A percentile compares a stretch with the other conserved stretches of the same genome.
These are phyloP conservation scores for Diospyros lotus DNA, from an alignment of 148 eudicot species.

Conservation along the genomic window DNA sequence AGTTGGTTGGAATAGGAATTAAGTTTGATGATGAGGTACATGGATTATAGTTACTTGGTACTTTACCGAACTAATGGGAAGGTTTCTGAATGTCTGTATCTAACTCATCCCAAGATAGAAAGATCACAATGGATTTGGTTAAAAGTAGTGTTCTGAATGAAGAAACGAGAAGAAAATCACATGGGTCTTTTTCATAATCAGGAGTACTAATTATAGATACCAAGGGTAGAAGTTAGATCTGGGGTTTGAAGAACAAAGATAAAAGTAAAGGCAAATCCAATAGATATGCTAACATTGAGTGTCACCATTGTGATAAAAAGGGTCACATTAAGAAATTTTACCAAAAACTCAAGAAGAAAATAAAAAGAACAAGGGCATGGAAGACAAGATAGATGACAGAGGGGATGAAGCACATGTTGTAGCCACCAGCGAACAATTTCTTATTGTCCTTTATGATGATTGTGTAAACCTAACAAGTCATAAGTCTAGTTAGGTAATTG, in stretches of 20 bases:
- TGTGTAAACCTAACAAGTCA: no score
- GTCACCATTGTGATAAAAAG: no score
- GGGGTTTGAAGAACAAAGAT: no score
- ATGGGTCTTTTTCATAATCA: neutral
- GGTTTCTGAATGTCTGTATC: neutral
- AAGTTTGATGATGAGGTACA: constrained; percentile 10
- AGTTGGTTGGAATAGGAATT: neutral
- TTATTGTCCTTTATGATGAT: no score
- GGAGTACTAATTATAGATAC: neutral
- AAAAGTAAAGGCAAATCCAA: neutral
- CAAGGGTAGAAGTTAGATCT: no score
- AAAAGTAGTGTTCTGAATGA: constrained; percentile 2
- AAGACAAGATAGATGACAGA: no score
- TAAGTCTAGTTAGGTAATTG: no score
- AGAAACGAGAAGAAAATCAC: neutral
- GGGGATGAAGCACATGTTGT: no score
- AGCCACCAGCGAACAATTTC: no score
- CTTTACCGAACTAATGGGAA: constrained; percentile 7
- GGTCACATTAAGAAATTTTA: neutral
- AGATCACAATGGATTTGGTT: constrained; percentile 4
- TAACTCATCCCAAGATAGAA: neutral
- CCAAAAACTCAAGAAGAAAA: no score
- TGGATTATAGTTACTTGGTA: constrained; percentile 6
- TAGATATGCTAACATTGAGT: neutral
- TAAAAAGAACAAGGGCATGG: no score